Conservation (phyloP, 495 filamentous ascomycete genomes). For the Aspergillus sclerotioniger region DNA sequence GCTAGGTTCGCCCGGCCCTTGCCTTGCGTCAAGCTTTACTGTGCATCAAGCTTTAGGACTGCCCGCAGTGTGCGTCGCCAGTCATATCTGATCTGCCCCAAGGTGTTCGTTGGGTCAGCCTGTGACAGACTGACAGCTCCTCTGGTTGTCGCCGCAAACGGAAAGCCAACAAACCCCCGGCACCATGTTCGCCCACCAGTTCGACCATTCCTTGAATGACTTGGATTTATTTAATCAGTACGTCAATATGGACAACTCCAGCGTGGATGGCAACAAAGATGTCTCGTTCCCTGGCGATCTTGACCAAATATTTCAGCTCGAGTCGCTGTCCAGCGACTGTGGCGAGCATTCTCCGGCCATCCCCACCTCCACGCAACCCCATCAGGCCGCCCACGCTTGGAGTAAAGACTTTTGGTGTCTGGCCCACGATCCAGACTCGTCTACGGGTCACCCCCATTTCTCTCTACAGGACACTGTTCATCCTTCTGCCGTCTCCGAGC, state of each 20-base stretch:
- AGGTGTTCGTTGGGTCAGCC: constrained; percentile 15
- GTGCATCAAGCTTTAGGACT: constrained; percentile 15
- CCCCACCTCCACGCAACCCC: constrained; percentile 37
- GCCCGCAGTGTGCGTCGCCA: constrained; percentile 22
- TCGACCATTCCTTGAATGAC: constrained; percentile 50
- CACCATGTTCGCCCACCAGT: constrained; percentile 48
- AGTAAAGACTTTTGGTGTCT: constrained; percentile 39
- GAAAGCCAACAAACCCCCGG: constrained; percentile 30
- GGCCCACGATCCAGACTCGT: constrained; percentile 30
- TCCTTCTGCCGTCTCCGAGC: constrained; percentile 40
- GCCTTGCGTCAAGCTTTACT: constrained; percentile 13
- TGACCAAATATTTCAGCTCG: constrained; percentile 44
- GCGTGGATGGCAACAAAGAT: constrained; percentile 42
- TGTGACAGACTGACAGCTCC: constrained; percentile 21
- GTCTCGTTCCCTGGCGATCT: constrained; percentile 43
- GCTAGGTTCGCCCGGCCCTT: constrained; percentile 8
- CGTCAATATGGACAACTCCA: constrained; percentile 47
- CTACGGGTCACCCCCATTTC: constrained; percentile 27
- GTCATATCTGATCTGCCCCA: constrained; percentile 25
- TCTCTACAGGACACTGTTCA: constrained; percentile 43
- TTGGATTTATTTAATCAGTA: constrained; percentile 49
- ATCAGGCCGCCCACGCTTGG: constrained; percentile 42
- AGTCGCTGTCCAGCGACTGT: constrained; percentile 45
- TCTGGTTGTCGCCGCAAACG: constrained; percentile 41
- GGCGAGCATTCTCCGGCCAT: constrained; percentile 43